Percentiles rank a stretch among this genome's conserved stretches.
Evolutionary conservation across 257 asterid genomes (phyloP).

Genomic region (Voacanga thouarsii): DNA sequence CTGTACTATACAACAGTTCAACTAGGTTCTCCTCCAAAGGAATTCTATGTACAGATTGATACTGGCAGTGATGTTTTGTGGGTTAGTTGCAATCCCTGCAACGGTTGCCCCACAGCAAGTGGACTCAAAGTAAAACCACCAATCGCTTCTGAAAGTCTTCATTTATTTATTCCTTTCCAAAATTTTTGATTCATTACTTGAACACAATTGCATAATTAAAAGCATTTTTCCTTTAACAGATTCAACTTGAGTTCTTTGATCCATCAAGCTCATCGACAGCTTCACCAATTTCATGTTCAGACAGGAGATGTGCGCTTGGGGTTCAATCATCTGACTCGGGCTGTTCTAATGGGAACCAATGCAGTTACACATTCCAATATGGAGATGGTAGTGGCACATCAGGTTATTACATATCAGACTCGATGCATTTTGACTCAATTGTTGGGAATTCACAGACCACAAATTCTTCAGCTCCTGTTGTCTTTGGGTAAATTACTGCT

Average conservation of each 20-base stretch:
- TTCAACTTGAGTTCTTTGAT: conserved; percentile 80
- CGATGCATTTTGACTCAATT: conserved; percentile 57
- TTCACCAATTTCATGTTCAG: conserved; percentile 66
- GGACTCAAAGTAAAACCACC: conserved; percentile 70
- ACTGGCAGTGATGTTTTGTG: conserved; percentile 97
- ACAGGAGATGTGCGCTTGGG: conserved; percentile 70
- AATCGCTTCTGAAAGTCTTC: not conserved
- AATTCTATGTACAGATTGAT: conserved; percentile 92
- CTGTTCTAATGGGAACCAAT: conserved; percentile 58
- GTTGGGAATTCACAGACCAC: conserved; percentile 53
- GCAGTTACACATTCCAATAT: conserved; percentile 82
- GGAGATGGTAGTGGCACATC: conserved; percentile 99
- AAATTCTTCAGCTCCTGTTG: conserved; percentile 77
- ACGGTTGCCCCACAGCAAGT: conserved; percentile 90
- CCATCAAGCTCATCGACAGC: conserved; percentile 71
- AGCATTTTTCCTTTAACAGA: conserved; percentile 34
- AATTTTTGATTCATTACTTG: not conserved
- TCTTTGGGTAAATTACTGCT: conserved; percentile 69
- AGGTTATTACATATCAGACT: conserved; percentile 74
- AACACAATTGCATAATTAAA: not conserved
- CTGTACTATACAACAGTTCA: conserved; percentile 78
- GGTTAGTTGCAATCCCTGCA: conserved; percentile 85
- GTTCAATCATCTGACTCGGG: conserved; percentile 56
- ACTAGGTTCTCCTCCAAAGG: conserved; percentile 87
- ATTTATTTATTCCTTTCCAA: not conserved